phyloP scores from a whole-genome alignment of 2,329 filamentous ascomycete species.

The Sporothrix brunneoviolacea region DNA sequence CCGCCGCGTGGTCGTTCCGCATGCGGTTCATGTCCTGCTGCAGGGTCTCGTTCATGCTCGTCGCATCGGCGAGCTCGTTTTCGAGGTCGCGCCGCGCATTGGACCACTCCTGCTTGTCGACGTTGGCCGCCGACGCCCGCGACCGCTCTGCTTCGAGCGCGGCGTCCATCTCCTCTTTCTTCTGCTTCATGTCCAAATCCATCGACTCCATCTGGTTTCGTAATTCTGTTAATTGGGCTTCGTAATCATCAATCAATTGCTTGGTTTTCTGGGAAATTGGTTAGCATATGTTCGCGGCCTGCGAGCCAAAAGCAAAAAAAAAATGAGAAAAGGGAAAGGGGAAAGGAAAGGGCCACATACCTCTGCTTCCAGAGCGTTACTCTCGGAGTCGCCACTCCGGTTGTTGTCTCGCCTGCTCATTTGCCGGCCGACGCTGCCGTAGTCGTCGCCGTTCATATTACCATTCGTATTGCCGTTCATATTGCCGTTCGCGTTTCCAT shows the following conservation, averaged over 20 bases:
- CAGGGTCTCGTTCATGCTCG: constrained; percentile 71
- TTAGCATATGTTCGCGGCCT: neutral
- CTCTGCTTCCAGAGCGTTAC: constrained; percentile 32
- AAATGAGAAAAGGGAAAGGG: no score
- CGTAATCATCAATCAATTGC: constrained; percentile 67
- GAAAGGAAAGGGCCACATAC: constrained; percentile 26
- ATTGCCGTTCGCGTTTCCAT: neutral
- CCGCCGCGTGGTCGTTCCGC: constrained; percentile 58
- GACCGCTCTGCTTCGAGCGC: constrained; percentile 54
- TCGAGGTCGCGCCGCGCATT: constrained; percentile 62
- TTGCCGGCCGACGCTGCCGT: constrained; percentile 37
- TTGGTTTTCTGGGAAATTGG: constrained; percentile 13
- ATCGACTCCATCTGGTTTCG: constrained; percentile 66
- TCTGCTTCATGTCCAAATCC: constrained; percentile 63
- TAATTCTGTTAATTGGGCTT: constrained; percentile 67
- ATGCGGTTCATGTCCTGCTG: constrained; percentile 72
- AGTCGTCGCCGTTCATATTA: constrained; percentile 19
- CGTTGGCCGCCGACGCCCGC: constrained; percentile 42
- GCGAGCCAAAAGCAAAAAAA: no score
- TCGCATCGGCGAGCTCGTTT: constrained; percentile 64
- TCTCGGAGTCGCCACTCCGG: constrained; percentile 30
- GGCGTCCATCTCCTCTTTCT: constrained; percentile 61
- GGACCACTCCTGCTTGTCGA: constrained; percentile 66
- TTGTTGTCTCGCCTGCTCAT: constrained; percentile 29
- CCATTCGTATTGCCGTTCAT: neutral